Percentiles rank a stretch among this genome's conserved stretches.
Evolutionary conservation across 83 land plant species (phyloP).

Genomic region (Picea mariana): DNA sequence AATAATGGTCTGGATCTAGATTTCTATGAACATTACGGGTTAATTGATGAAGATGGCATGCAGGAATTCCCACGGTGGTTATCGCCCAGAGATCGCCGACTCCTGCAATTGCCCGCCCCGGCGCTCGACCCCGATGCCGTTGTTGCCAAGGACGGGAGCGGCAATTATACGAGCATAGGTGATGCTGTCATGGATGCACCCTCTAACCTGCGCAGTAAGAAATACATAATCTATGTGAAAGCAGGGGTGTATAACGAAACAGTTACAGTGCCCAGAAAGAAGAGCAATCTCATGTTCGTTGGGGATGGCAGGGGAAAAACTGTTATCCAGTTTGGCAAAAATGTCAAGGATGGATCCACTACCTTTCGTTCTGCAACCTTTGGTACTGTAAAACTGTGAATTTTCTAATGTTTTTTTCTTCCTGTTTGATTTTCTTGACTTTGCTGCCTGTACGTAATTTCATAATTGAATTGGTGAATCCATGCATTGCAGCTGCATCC

Average conservation of each 20-base stretch:
- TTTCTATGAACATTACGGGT: neutral
- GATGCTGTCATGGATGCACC: neutral
- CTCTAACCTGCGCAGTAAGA: neutral
- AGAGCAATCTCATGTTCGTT: neutral
- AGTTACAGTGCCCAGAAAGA: neutral
- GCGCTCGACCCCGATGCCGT: neutral
- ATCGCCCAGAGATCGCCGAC: neutral
- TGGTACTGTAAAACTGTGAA: too few species aligned
- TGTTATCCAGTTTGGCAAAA: neutral
- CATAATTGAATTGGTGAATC: neutral
- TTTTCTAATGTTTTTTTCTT: too few species aligned
- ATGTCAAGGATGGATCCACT: neutral
- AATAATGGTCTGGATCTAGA: neutral
- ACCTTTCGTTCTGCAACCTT: slow-evolving; percentile 16
- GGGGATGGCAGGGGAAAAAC: neutral
- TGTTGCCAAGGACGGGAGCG: slow-evolving; percentile 2
- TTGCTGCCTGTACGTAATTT: too few species aligned
- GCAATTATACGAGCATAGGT: neutral
- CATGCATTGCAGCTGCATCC: neutral
- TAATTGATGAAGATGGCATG: neutral
- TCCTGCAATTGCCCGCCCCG: neutral
- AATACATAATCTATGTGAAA: slow-evolving; percentile 5
- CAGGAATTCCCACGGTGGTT: slow-evolving; percentile 24
- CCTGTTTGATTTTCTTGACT: too few species aligned
- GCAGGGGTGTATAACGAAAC: neutral